These are phyloP conservation scores for Cytospora schulzeri DNA, from an alignment of 2,329 filamentous ascomycete species.

Conservation along the genomic window DNA sequence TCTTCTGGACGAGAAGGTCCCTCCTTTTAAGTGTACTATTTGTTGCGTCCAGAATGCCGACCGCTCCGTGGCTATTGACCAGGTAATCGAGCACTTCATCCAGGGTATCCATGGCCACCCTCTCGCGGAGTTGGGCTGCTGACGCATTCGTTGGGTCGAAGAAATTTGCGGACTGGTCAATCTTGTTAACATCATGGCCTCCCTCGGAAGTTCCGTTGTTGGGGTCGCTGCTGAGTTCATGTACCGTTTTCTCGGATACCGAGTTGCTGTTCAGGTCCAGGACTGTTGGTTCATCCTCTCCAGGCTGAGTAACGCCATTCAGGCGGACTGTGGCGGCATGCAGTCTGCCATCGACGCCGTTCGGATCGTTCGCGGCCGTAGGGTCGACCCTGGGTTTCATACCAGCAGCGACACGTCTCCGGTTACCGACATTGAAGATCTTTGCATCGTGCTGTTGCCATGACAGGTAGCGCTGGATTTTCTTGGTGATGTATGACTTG, in stretches of 20 bases:
- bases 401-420: slow-evolving; percentile 78
- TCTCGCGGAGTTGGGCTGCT: slow-evolving; percentile 82
- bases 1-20: slow-evolving; percentile 79
- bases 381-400: slow-evolving; percentile 36
- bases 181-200: slow-evolving; percentile 40
- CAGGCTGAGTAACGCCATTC: slow-evolving; percentile 51
- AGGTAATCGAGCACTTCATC: slow-evolving; percentile 93
- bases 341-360: slow-evolving; percentile 47
- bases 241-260: slow-evolving; percentile 26
- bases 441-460: slow-evolving; percentile 96
- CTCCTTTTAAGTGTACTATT: slow-evolving; percentile 91
- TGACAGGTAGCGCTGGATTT: slow-evolving; percentile 89
- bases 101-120: slow-evolving; percentile 87
- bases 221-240: slow-evolving; percentile 16
- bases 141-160: slow-evolving; percentile 88
- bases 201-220: slow-evolving; percentile 10
- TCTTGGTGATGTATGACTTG: slow-evolving; percentile 99
- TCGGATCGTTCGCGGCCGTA: slow-evolving; percentile 35
- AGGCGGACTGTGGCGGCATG: slow-evolving; percentile 60
- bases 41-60: slow-evolving; percentile 95
- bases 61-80: slow-evolving; percentile 76
- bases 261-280: slow-evolving; percentile 40
- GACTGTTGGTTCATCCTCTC: slow-evolving; percentile 43
- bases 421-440: slow-evolving; percentile 97
- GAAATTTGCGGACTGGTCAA: slow-evolving; percentile 90